A percentile compares a stretch with the other conserved stretches of the same genome.
phyloP scores from a whole-genome alignment of 2,329 filamentous ascomycete genomes.

The Madurella mycetomatis region DNA sequence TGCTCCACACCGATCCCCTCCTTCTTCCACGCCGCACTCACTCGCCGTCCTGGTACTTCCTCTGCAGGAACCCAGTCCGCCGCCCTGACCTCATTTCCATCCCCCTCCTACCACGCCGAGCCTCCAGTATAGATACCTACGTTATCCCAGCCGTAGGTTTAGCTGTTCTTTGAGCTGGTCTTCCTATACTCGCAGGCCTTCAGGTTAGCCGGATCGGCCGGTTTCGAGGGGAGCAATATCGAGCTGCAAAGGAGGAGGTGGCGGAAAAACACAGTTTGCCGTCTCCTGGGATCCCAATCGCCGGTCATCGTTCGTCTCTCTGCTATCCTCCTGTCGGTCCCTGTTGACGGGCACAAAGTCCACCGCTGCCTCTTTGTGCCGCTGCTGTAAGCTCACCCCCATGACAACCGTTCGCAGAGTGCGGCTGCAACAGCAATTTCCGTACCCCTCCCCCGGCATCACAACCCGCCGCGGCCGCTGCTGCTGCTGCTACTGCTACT shows the following conservation, averaged over 20 bases:
- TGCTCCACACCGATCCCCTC: background rate
- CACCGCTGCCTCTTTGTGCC: slow-evolving; percentile 12
- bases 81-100: slow-evolving; percentile 3
- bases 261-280: background rate
- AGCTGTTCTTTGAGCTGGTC: background rate
- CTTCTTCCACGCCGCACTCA: background rate
- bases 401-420: slow-evolving; percentile 4
- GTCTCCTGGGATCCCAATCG: background rate
- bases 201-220: background rate
- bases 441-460: background rate
- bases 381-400: background rate
- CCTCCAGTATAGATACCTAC: no score
- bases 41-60: background rate
- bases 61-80: slow-evolving; percentile 1
- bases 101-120: background rate
- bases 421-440: slow-evolving; percentile 1
- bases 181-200: no score
- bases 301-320: background rate
- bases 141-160: no score
- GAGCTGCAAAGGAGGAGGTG: slow-evolving; percentile 8
- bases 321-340: background rate
- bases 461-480: no score
- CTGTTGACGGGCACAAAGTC: background rate
- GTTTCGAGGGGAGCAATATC: slow-evolving; percentile 2
- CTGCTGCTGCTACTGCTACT: background rate